A percentile compares a stretch with the other conserved stretches of the same genome.
Conservation (phyloP, 768 basidiomycete genomes). For the Butyriboletus loyo region DNA sequence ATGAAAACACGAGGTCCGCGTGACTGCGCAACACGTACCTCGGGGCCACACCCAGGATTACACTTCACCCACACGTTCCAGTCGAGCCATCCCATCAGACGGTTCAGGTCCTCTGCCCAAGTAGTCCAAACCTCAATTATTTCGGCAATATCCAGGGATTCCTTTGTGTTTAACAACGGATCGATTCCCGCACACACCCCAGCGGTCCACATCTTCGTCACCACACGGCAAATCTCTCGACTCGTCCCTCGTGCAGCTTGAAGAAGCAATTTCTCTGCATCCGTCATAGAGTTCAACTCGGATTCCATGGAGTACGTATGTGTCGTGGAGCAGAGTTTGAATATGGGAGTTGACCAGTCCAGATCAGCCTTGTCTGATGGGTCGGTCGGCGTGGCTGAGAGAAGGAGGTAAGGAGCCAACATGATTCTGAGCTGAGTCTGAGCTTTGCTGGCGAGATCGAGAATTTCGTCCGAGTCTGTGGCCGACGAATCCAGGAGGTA, state of each 20-base stretch:
- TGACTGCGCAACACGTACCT: too few species aligned
- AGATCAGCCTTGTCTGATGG: background rate
- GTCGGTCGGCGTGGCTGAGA: conserved; percentile 6
- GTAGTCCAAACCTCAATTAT: too few species aligned
- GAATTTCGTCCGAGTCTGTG: background rate
- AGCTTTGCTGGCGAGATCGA: conserved; percentile 7
- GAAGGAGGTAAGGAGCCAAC: conserved; percentile 30
- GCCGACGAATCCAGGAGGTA: conserved; percentile 19
- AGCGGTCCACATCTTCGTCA: conserved; percentile 44
- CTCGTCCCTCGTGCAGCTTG: conserved; percentile 32
- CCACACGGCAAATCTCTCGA: conserved; percentile 45
- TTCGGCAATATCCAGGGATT: too few species aligned
- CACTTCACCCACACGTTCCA: conserved; percentile 55
- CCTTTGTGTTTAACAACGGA: too few species aligned
- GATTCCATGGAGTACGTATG: conserved; percentile 20
- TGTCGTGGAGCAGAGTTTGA: conserved; percentile 26
- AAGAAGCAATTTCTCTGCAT: conserved; percentile 16
- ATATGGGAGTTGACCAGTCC: conserved; percentile 32
- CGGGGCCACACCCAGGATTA: conserved; percentile 41
- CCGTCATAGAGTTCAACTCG: background rate
- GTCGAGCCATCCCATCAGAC: conserved; percentile 49
- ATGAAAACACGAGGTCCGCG: too few species aligned
- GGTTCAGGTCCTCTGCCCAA: too few species aligned
- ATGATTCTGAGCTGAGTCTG: conserved; percentile 24
- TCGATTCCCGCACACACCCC: too few species aligned